Conservation (phyloP, 2,329 filamentous ascomycete genomes). For the Calycina marina region DNA sequence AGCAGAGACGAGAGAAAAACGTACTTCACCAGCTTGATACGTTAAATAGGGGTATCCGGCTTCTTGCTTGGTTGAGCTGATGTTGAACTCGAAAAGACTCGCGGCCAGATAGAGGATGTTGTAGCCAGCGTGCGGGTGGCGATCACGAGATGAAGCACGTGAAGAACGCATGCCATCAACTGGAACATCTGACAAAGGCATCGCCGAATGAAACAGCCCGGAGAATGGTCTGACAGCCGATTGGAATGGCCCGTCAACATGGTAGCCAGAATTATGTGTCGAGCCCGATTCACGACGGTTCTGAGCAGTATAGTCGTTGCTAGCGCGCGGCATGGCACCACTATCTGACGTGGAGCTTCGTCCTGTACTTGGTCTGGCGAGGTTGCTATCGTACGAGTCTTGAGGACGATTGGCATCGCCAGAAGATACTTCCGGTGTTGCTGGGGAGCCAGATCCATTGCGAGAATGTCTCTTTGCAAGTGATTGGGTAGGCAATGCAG, state of each 20-base stretch:
- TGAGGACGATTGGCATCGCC: constrained; percentile 17
- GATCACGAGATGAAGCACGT: constrained; percentile 44
- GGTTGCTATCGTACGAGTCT: constrained; percentile 5
- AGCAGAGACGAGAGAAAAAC: constrained; percentile 16
- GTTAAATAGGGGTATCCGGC: constrained; percentile 92
- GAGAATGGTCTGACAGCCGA: constrained; percentile 41
- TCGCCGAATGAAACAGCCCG: constrained; percentile 72
- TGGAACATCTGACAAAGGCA: constrained; percentile 60
- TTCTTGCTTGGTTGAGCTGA: constrained; percentile 80
- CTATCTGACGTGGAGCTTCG: constrained; percentile 40
- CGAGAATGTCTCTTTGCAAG: constrained; percentile 33
- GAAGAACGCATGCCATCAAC: constrained; percentile 39
- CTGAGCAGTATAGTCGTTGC: constrained; percentile 30
- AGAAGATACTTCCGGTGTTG: constrained; percentile 34
- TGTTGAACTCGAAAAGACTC: constrained; percentile 93
- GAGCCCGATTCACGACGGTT: constrained; percentile 39
- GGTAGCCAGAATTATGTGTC: constrained; percentile 34
- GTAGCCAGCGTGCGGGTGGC: constrained; percentile 37
- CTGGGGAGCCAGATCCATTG: constrained; percentile 41
- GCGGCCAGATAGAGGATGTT: constrained; percentile 82
- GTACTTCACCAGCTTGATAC: constrained; percentile 81
- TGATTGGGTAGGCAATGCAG: constrained; percentile 39
- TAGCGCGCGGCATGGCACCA: constrained; percentile 31
- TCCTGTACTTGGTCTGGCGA: constrained; percentile 40
- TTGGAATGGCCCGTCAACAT: constrained; percentile 20